phyloP scores from a whole-genome alignment of 306 rosid species.

The Hylodesmum podocarpum region DNA sequence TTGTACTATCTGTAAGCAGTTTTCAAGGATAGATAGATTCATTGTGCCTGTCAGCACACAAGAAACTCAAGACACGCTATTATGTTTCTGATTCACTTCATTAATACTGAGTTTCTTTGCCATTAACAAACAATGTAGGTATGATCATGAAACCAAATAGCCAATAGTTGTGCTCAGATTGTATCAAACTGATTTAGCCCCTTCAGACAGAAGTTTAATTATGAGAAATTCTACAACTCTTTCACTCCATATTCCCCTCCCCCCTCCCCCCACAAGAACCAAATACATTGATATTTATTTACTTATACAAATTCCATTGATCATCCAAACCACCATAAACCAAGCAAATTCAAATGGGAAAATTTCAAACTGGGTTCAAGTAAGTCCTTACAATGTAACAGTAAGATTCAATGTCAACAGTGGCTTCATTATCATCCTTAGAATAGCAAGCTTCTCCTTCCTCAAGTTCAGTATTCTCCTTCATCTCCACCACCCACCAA shows the following conservation, averaged over 20 bases:
- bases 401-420: slow-evolving; percentile 59
- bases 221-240: neutral
- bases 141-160: slow-evolving; percentile 2
- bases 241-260: neutral
- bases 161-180: neutral
- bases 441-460: slow-evolving; percentile 77
- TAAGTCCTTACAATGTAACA: slow-evolving; percentile 77
- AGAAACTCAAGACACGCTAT: neutral
- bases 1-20: slow-evolving; percentile 10
- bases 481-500: slow-evolving; percentile 45
- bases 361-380: slow-evolving; percentile 27
- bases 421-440: slow-evolving; percentile 52
- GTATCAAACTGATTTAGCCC: neutral
- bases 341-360: slow-evolving; percentile 31
- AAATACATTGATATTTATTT: slow-evolving; percentile 7
- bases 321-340: slow-evolving; percentile 26
- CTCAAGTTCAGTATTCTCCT: slow-evolving; percentile 54
- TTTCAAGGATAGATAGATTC: neutral
- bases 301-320: slow-evolving; percentile 7
- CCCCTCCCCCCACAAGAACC: neutral
- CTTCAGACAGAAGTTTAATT: neutral
- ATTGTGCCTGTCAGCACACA: neutral
- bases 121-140: slow-evolving; percentile 22
- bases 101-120: neutral
- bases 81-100: slow-evolving; percentile 13